Conservation (phyloP, 768 basidiomycete species). For the Boletus patriciae region DNA sequence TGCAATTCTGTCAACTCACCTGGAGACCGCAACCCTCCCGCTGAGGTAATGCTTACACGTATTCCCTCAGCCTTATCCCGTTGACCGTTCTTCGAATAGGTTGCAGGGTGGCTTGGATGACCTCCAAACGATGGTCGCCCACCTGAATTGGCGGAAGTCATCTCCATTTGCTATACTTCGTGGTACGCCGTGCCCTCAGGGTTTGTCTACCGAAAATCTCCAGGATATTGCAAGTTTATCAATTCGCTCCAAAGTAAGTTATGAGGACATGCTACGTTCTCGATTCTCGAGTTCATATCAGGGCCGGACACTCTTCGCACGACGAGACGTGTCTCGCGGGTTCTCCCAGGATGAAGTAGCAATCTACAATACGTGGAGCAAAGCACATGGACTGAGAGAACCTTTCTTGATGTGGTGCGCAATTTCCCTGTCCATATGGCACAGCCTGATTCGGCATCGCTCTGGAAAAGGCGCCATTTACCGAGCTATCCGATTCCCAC, state of each 20-base stretch:
- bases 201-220: conserved; percentile 27
- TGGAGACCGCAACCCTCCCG: conserved; percentile 60
- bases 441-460: conserved; percentile 2
- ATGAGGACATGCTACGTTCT: not conserved
- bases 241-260: conserved; percentile 23
- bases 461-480: conserved; percentile 43
- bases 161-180: conserved; percentile 56
- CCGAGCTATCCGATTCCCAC: conserved; percentile 58
- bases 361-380: conserved; percentile 43
- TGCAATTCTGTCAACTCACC: conserved; percentile 56
- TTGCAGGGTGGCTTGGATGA: conserved; percentile 37
- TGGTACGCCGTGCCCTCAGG: conserved; percentile 51
- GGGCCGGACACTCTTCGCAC: conserved; percentile 36
- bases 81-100: conserved; percentile 23
- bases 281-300: conserved; percentile 1
- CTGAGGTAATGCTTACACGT: conserved; percentile 45
- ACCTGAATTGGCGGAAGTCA: conserved; percentile 53
- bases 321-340: conserved; percentile 61
- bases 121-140: conserved; percentile 45
- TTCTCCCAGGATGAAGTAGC: conserved; percentile 41
- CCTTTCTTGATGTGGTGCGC: conserved; percentile 41
- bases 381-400: conserved; percentile 29
- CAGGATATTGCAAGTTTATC: conserved; percentile 44
- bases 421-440: not conserved
- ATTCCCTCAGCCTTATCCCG: not conserved